Evolutionary conservation across 108 stramenopile species (phyloP).

Genomic region (Schizochytrium sp.): DNA sequence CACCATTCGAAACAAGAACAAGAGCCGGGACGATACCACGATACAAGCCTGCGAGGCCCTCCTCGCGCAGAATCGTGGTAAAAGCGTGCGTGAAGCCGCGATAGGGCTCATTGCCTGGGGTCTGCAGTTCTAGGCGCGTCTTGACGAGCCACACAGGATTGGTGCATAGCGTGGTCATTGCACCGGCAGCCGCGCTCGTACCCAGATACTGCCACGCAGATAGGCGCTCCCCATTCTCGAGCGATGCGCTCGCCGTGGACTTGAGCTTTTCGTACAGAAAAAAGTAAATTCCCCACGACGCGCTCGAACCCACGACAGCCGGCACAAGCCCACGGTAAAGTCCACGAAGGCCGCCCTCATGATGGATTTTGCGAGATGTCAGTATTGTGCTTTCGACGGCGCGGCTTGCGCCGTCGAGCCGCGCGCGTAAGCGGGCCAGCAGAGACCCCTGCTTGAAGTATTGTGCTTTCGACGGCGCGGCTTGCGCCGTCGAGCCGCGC

Average conservation of each 20-base stretch:
- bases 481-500: not conserved
- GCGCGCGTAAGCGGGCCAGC: not conserved
- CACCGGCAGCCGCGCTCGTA: constrained; percentile 52
- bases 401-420: not conserved
- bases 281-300: constrained; percentile 96
- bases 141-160: constrained; percentile 98
- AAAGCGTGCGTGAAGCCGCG: constrained; percentile 10
- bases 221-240: constrained; percentile 21
- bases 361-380: constrained; percentile 49
- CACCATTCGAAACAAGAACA: constrained; percentile 87
- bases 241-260: not conserved
- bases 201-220: constrained; percentile 31
- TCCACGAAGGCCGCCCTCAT: constrained; percentile 67
- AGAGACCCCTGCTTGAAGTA: not conserved
- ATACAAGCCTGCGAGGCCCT: constrained; percentile 83
- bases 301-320: constrained; percentile 75
- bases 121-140: constrained; percentile 87
- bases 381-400: not conserved
- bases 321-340: constrained; percentile 83
- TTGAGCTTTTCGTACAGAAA: constrained; percentile 87
- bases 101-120: not conserved
- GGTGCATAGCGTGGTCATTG: constrained; percentile 78
- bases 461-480: not conserved
- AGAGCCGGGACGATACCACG: constrained; percentile 83
- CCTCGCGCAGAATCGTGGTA: constrained; percentile 73